Evolutionary conservation across 2,329 filamentous ascomycete species (phyloP).

Genomic region (Cyphellophora attinorum): DNA sequence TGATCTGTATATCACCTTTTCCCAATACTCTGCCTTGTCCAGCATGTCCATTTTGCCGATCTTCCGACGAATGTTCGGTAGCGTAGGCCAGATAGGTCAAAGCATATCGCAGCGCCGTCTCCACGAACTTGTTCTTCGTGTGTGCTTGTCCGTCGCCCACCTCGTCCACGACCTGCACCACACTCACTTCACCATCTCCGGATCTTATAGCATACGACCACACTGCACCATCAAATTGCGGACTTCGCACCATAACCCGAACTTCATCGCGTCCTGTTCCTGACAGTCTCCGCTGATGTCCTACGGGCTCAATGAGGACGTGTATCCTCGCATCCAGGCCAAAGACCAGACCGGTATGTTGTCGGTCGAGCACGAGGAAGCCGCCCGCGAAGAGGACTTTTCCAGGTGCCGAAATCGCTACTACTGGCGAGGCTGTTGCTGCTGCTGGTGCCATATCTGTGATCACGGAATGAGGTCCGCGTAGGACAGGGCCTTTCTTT

Average conservation of each 20-base stretch:
- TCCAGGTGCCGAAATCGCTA: slow-evolving; percentile 78
- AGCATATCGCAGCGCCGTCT: slow-evolving; percentile 79
- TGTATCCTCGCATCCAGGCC: slow-evolving; percentile 57
- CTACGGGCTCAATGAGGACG: slow-evolving; percentile 42
- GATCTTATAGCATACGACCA: slow-evolving; percentile 81
- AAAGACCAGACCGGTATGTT: slow-evolving; percentile 66
- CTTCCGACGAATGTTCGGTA: too few relatives aligned
- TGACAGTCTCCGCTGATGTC: slow-evolving; percentile 10
- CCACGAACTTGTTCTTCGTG: slow-evolving; percentile 70
- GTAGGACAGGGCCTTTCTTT: too few relatives aligned
- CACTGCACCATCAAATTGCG: slow-evolving; percentile 76
- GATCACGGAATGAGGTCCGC: too few relatives aligned
- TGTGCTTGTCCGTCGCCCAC: slow-evolving; percentile 7
- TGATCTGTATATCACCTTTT: slow-evolving; percentile 58
- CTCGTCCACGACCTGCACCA: slow-evolving; percentile 42
- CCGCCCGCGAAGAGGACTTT: slow-evolving; percentile 93
- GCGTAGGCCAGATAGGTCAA: slow-evolving; percentile 63
- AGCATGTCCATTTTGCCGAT: too few relatives aligned
- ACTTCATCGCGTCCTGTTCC: slow-evolving; percentile 8
- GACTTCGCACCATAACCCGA: slow-evolving; percentile 71
- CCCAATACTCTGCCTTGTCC: not conserved
- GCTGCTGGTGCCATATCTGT: too few relatives aligned
- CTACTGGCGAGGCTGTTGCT: slow-evolving; percentile 22
- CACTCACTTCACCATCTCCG: slow-evolving; percentile 66
- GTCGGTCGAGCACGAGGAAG: slow-evolving; percentile 84